These are phyloP conservation scores for Selaginella tamariscina DNA, from an alignment of 75 land plant species.

Conservation along the genomic window DNA sequence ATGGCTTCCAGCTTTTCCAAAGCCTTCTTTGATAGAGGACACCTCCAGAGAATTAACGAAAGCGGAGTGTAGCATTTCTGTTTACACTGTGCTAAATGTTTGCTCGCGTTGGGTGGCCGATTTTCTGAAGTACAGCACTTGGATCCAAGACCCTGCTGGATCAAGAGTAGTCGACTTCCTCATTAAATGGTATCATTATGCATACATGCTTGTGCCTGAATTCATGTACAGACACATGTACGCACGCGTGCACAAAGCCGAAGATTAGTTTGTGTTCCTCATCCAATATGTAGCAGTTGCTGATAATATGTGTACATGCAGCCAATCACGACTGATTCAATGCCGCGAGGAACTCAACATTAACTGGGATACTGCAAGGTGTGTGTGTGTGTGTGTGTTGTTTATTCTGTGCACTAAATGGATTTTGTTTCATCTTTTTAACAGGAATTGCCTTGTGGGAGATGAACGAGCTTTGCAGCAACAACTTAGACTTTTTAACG, in stretches of 20 bases:
- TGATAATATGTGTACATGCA: slow-evolving; percentile 3
- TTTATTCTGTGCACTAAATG: background rate
- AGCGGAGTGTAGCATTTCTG: too few species aligned
- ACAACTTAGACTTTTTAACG: slow-evolving; percentile 21
- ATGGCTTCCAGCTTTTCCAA: slow-evolving; percentile 84
- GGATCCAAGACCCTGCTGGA: slow-evolving; percentile 70
- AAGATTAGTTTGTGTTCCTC: too few species aligned
- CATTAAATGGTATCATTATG: slow-evolving; percentile 56
- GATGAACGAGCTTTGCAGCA: slow-evolving; percentile 18
- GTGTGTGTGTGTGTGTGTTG: background rate
- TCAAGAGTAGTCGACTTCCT: slow-evolving; percentile 62
- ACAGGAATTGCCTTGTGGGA: background rate
- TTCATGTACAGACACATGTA: too few species aligned
- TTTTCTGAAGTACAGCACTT: slow-evolving; percentile 75
- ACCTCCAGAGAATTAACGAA: slow-evolving; percentile 21
- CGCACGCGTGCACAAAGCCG: too few species aligned
- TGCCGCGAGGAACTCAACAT: slow-evolving; percentile 16
- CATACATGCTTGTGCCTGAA: too few species aligned
- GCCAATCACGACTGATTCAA: slow-evolving; percentile 24
- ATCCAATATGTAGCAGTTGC: too few species aligned
- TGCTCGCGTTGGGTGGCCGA: slow-evolving; percentile 77
- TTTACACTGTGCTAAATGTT: slow-evolving; percentile 42
- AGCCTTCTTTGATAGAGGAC: slow-evolving; percentile 12
- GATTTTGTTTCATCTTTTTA: slow-evolving; percentile 5
- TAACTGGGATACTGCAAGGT: background rate